Evolutionary conservation across 2,329 filamentous ascomycete genomes (phyloP).

Genomic region (Coccinonectria pachysandricola): DNA sequence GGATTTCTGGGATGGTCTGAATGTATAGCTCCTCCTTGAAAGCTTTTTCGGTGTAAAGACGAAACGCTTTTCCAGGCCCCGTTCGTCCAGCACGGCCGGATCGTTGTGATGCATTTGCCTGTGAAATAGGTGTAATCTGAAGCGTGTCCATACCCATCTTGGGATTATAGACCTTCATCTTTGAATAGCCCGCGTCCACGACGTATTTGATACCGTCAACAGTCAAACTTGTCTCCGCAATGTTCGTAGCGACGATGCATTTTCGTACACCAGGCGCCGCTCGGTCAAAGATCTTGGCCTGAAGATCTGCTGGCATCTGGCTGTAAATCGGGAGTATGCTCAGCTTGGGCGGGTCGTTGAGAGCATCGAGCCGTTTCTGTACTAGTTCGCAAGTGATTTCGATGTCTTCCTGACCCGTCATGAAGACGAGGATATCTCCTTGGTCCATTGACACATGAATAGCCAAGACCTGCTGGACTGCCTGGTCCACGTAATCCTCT

Average conservation of each 20-base stretch:
- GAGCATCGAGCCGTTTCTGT: constrained; percentile 72
- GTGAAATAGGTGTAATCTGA: constrained; percentile 94
- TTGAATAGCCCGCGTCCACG: constrained; percentile 90
- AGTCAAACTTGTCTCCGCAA: constrained; percentile 94
- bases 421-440: constrained; percentile 95
- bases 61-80: constrained; percentile 89
- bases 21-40: constrained; percentile 96
- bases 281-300: constrained; percentile 94
- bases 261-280: constrained; percentile 86
- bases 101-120: constrained; percentile 89
- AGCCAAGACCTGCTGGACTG: constrained; percentile 88
- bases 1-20: constrained; percentile 94
- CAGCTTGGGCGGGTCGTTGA: constrained; percentile 91
- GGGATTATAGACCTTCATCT: constrained; percentile 97
- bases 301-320: constrained; percentile 96
- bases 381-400: constrained; percentile 92
- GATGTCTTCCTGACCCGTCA: constrained; percentile 98
- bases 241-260: constrained; percentile 96
- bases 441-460: constrained; percentile 92
- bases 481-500: constrained; percentile 95
- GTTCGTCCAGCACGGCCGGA: constrained; percentile 90
- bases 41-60: constrained; percentile 86
- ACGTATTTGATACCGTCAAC: constrained; percentile 99
- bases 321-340: constrained; percentile 97
- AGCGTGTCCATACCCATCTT: constrained; percentile 99